Percentiles rank a stretch among this genome's conserved stretches.
Evolutionary conservation across 2,329 filamentous ascomycete species (phyloP).

Genomic region (Ceratocystis papillata): DNA sequence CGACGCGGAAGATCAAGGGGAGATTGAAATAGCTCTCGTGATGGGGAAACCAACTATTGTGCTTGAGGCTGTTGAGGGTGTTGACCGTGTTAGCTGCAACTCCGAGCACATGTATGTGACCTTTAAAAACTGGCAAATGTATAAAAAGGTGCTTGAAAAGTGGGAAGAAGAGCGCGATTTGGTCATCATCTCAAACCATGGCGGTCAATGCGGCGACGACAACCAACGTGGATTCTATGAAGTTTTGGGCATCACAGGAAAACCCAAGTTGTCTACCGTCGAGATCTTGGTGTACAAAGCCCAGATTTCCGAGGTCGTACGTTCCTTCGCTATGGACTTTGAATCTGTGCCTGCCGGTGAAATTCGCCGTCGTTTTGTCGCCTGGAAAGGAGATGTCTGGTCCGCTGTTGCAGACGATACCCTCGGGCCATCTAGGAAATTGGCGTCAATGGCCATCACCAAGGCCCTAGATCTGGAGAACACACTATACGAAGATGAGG

Average conservation of each 20-base stretch:
- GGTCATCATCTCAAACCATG: conserved; percentile 36
- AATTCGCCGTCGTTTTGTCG: conserved; percentile 28
- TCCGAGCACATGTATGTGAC: conserved; percentile 25
- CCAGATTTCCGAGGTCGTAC: conserved; percentile 30
- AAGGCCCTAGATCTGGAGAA: conserved; percentile 27
- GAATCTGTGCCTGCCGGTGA: conserved; percentile 27
- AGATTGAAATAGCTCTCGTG: conserved; percentile 27
- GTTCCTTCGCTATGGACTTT: conserved; percentile 27
- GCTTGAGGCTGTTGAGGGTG: conserved; percentile 25
- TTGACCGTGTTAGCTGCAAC: conserved; percentile 25
- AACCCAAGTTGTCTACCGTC: conserved; percentile 29
- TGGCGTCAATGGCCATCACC: conserved; percentile 7
- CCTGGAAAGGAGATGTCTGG: conserved; percentile 24
- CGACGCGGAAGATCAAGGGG: conserved; percentile 24
- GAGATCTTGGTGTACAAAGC: conserved; percentile 31
- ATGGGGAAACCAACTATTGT: conserved; percentile 27
- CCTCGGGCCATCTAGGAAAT: conserved; percentile 24
- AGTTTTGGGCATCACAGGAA: conserved; percentile 28
- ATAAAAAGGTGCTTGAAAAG: conserved; percentile 25
- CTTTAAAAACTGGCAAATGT: conserved; percentile 25
- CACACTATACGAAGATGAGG: conserved; percentile 29
- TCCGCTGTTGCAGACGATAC: conserved; percentile 24
- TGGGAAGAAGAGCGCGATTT: conserved; percentile 27
- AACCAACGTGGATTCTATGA: conserved; percentile 31
- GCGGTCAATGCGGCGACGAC: conserved; percentile 34